These are phyloP conservation scores for Spirogloea muscicola DNA, from an alignment of 139 green algal genomes.

Conservation along the genomic window DNA sequence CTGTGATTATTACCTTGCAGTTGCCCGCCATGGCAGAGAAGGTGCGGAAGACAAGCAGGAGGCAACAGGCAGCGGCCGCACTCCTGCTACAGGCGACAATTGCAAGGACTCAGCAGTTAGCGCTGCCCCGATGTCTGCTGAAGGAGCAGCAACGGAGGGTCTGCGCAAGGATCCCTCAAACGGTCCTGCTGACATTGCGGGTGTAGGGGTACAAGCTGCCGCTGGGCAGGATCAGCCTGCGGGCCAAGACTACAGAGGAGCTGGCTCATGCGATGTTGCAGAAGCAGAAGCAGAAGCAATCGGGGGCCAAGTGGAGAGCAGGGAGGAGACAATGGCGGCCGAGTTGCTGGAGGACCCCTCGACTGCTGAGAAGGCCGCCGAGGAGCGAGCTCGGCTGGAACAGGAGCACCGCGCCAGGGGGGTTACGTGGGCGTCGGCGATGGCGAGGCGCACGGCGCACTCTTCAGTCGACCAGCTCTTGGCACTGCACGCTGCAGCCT, in stretches of 20 bases:
- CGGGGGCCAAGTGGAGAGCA: neutral
- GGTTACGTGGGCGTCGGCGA: neutral
- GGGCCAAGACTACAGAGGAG: neutral
- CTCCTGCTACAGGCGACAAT: too few relatives aligned
- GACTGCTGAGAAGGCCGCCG: neutral
- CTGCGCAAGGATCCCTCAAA: too few relatives aligned
- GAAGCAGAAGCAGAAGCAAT: conserved; percentile 2
- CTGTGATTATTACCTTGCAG: too few relatives aligned
- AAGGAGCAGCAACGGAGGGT: too few relatives aligned
- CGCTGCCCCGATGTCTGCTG: too few relatives aligned
- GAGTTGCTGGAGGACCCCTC: neutral
- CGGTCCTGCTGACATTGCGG: too few relatives aligned
- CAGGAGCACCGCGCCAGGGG: conserved; percentile 4
- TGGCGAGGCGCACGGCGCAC: conserved; percentile 6
- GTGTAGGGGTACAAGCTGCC: too few relatives aligned
- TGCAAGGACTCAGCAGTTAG: too few relatives aligned
- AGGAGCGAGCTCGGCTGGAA: neutral
- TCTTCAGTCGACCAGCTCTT: neutral
- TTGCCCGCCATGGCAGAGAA: too few relatives aligned
- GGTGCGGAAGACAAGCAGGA: too few relatives aligned
- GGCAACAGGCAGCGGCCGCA: too few relatives aligned
- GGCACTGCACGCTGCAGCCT: conserved; percentile 11
- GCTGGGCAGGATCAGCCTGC: too few relatives aligned
- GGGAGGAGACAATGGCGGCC: conserved; percentile 3
- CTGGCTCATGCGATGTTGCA: neutral